Base-by-base conservation (phyloP, 768 basidiomycete genomes). In the Ramaria rubella region DNA sequence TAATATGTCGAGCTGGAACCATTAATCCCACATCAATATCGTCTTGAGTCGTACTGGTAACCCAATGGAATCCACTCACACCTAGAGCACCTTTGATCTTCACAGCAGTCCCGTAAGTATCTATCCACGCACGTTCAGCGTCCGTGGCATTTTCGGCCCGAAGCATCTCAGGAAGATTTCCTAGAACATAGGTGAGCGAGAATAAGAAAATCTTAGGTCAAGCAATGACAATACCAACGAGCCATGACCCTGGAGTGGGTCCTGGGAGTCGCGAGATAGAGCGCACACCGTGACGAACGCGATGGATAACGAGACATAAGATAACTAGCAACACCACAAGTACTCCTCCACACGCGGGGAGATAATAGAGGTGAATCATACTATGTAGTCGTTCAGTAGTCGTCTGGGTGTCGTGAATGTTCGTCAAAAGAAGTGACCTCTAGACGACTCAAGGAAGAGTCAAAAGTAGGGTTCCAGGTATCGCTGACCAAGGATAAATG, bases 1-100 rank as follows among this genome's bases (percentile, higher is more conserved):
- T 30, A 63, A 61, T 17, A 49, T 64, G 61, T 73, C 64, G 53
- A 67, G 63, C 68, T 70, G 43, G 14, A 19, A 12, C 12, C 26
- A 27, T 54, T 1, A 27, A 54, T 30, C 5, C 26, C 7, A 15
- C 11, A 11, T n/a, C 14, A 24, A 23, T 27, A 42, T 3, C 36
- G 15, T 9, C 5, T 52, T 31, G 26, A 52, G 11, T 19, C 14
- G 15, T 24, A 12, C 7, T 31, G 21, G 6, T 14, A 33, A 33
- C 14, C n/a, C 12, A 17, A 33, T 17, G 33, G 19, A 12, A n/a
- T 12, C 27, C 21, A 43, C 54, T 34, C 21, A 56, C 55, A 21
- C 43, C n/a, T 2, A 56, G 48, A 14, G 26, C 34, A 29, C 43
- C 42, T 11, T 45, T 46, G 44, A 48, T 27, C 21, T 30, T 30